These are phyloP conservation scores for Ustanciosporium gigantosporum DNA, from an alignment of 1,284 basidiomycete genomes.

Conservation along the genomic window DNA sequence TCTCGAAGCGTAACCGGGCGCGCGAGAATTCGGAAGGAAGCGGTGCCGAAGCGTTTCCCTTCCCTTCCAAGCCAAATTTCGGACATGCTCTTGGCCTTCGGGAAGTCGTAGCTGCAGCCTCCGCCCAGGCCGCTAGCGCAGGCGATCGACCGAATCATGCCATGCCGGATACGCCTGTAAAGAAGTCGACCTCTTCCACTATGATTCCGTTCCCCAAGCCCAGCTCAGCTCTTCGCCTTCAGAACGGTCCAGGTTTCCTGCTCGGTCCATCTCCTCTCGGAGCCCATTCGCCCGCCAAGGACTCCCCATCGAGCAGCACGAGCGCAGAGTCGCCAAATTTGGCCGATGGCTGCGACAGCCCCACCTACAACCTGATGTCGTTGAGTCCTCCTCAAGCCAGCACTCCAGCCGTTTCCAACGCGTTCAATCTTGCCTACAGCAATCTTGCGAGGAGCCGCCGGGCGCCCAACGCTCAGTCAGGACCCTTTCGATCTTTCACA, in stretches of 20 bases:
- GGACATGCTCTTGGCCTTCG: constrained; percentile 47
- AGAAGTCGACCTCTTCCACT: constrained; percentile 36
- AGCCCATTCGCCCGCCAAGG: constrained; percentile 13
- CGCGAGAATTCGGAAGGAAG: constrained; percentile 29
- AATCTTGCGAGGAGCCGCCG: constrained; percentile 18
- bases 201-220: constrained; percentile 36
- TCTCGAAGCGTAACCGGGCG: constrained; percentile 56
- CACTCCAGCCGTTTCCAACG: constrained; percentile 14
- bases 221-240: constrained; percentile 14
- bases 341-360: constrained; percentile 42
- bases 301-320: constrained; percentile 2
- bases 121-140: constrained; percentile 37
- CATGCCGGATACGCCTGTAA: constrained; percentile 63
- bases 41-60: constrained; percentile 30
- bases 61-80: constrained; percentile 43
- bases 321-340: constrained; percentile 33
- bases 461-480: constrained; percentile 7
- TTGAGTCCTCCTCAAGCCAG: constrained; percentile 21
- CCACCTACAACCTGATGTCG: constrained; percentile 34
- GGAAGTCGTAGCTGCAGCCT: constrained; percentile 55
- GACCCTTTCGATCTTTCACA: constrained; percentile 2
- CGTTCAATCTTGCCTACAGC: constrained; percentile 7
- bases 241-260: constrained; percentile 1
- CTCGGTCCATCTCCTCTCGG: constrained; percentile 32
- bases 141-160: constrained; percentile 13